Percentiles rank a stretch among this genome's conserved stretches.
Evolutionary conservation across 495 filamentous ascomycete species (phyloP).

Genomic region (Neurospora sp.): DNA sequence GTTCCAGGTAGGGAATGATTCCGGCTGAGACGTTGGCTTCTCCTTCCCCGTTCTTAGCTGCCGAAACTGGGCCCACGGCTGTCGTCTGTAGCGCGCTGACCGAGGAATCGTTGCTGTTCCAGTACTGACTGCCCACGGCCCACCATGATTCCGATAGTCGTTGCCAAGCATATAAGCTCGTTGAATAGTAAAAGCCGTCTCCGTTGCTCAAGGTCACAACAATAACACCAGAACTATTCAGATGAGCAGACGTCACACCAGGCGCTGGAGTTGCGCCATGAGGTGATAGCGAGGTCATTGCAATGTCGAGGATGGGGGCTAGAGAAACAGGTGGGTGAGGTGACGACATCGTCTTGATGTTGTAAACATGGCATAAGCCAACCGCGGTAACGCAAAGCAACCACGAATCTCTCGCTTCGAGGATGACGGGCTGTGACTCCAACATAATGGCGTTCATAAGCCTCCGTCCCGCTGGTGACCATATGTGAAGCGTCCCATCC

Average conservation of each 20-base stretch:
- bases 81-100: slow-evolving; percentile 67
- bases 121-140: slow-evolving; percentile 95
- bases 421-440: slow-evolving; percentile 86
- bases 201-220: slow-evolving; percentile 84
- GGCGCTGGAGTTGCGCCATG: slow-evolving; percentile 64
- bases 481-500: slow-evolving; percentile 85
- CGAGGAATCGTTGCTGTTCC: slow-evolving; percentile 88
- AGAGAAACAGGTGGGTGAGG: slow-evolving; percentile 86
- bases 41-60: slow-evolving; percentile 25
- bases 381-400: slow-evolving; percentile 79
- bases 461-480: slow-evolving; percentile 88
- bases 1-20: slow-evolving; percentile 85
- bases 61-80: slow-evolving; percentile 39
- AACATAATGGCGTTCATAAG: slow-evolving; percentile 73
- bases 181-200: slow-evolving; percentile 83
- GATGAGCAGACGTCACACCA: slow-evolving; percentile 75
- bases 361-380: slow-evolving; percentile 89
- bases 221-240: slow-evolving; percentile 77
- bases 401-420: slow-evolving; percentile 84
- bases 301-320: slow-evolving; percentile 81
- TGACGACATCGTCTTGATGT: slow-evolving; percentile 71
- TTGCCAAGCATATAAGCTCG: slow-evolving; percentile 83
- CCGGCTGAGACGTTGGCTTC: slow-evolving; percentile 72
- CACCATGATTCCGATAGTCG: slow-evolving; percentile 92
- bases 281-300: slow-evolving; percentile 49